A percentile compares a stretch with the other conserved stretches of the same genome.
phyloP scores from a whole-genome alignment of 2,329 filamentous ascomycete species.

The Exserohilum rostratum region DNA sequence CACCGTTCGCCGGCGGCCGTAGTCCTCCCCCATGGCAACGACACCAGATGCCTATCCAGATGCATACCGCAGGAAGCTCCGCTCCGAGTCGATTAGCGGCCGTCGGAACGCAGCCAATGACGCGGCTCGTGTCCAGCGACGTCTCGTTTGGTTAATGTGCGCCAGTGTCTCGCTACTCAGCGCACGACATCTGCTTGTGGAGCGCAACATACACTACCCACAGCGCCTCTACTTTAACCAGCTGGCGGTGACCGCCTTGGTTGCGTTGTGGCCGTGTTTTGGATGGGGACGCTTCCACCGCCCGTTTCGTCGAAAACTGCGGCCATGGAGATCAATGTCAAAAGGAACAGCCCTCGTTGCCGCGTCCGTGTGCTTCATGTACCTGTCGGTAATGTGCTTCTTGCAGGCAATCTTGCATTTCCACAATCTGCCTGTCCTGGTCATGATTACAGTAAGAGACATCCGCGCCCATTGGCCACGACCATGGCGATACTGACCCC shows the following conservation, averaged over 20 bases:
- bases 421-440: constrained; percentile 36
- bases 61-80: not conserved
- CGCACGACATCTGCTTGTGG: constrained; percentile 27
- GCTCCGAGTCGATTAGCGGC: not conserved
- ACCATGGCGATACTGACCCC: constrained; percentile 2
- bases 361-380: constrained; percentile 14
- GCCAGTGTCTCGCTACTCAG: constrained; percentile 22
- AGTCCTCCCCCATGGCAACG: not conserved
- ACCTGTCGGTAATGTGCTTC: constrained; percentile 25
- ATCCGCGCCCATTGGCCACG: not conserved
- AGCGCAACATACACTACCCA: constrained; percentile 32
- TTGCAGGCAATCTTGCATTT: constrained; percentile 39
- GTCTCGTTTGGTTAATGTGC: constrained; percentile 19
- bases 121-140: constrained; percentile 1
- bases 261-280: not conserved
- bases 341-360: constrained; percentile 5
- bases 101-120: not conserved
- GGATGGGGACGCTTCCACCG: not conserved
- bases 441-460: constrained; percentile 38
- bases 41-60: not conserved
- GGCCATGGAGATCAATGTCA: not conserved
- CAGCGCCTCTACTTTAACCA: constrained; percentile 20
- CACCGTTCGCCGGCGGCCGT: not conserved
- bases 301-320: not conserved
- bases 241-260: constrained; percentile 8